Conservation (phyloP, 1,284 basidiomycete species). For the Marasmius tenuissimus region DNA sequence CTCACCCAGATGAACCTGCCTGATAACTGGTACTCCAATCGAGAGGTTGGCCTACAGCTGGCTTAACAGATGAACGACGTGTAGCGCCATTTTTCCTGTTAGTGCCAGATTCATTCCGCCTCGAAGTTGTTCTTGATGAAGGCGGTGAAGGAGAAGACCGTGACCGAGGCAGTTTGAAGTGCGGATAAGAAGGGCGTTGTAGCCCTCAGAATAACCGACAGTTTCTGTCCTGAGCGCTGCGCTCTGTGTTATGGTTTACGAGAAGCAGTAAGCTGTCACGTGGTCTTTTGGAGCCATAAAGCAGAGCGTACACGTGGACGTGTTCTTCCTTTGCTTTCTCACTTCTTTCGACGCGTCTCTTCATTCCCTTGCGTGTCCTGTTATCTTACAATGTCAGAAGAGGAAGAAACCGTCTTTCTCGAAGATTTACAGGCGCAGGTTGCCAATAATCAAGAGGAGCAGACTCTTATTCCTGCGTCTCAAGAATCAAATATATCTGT, state of each 20-base stretch:
- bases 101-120: slow-evolving; percentile 40
- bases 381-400: slow-evolving; percentile 30
- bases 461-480: neutral
- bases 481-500: neutral
- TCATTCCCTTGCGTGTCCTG: neutral
- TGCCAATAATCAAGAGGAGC: slow-evolving; percentile 8
- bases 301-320: neutral
- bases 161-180: slow-evolving; percentile 70
- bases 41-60: slow-evolving; percentile 29
- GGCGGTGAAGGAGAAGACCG: slow-evolving; percentile 75
- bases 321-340: neutral
- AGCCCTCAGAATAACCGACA: neutral
- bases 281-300: neutral
- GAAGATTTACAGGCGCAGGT: slow-evolving; percentile 48
- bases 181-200: neutral
- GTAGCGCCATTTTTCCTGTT: slow-evolving; percentile 35
- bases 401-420: slow-evolving; percentile 47
- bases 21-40: slow-evolving; percentile 87
- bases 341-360: neutral
- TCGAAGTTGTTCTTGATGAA: slow-evolving; percentile 39
- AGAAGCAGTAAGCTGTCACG: neutral
- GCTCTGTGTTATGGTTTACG: no score
- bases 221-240: no score
- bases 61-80: slow-evolving; percentile 30
- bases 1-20: slow-evolving; percentile 73